phyloP scores from a whole-genome alignment of 163 green algal genomes.

The Chlamydomonas reinhardtii region DNA sequence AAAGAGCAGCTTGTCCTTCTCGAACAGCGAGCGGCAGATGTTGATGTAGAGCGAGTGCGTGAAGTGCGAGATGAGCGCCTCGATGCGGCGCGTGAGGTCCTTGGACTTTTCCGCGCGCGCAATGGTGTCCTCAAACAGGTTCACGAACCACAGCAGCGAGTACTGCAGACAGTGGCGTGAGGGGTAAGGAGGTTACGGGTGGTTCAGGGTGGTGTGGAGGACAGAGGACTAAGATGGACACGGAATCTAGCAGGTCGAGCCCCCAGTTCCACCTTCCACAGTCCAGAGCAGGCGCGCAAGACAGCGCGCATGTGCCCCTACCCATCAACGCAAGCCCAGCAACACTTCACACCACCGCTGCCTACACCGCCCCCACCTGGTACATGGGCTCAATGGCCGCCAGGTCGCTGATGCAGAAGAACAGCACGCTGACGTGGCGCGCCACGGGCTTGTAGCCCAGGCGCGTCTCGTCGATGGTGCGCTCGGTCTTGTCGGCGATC shows the following conservation, averaged over 20 bases:
- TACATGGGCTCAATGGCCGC: slow-evolving; percentile 90
- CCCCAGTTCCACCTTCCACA: too few species aligned
- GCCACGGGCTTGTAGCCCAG: slow-evolving; percentile 78
- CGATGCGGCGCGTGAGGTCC: slow-evolving; percentile 68
- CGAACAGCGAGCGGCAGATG: slow-evolving; percentile 82
- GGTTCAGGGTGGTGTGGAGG: background rate
- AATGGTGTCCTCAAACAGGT: slow-evolving; percentile 81
- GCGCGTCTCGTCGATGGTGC: slow-evolving; percentile 71
- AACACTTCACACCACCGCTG: too few species aligned
- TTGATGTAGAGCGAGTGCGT: slow-evolving; percentile 81
- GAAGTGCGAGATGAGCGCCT: slow-evolving; percentile 72
- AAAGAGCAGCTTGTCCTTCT: slow-evolving; percentile 93
- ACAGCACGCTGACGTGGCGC: slow-evolving; percentile 74
- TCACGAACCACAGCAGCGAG: slow-evolving; percentile 83
- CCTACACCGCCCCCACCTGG: slow-evolving; percentile 65
- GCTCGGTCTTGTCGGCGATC: slow-evolving; percentile 74
- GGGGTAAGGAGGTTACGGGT: background rate
- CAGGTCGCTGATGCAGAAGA: slow-evolving; percentile 86
- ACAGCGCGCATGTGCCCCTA: too few species aligned
- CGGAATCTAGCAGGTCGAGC: too few species aligned
- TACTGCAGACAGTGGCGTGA: slow-evolving; percentile 65
- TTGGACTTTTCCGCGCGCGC: slow-evolving; percentile 60
- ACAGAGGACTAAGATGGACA: too few species aligned
- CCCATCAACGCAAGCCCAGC: too few species aligned
- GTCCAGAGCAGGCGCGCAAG: too few species aligned